Evolutionary conservation across 2,329 filamentous ascomycete genomes (phyloP).

Genomic region (Penicillium sp.): DNA sequence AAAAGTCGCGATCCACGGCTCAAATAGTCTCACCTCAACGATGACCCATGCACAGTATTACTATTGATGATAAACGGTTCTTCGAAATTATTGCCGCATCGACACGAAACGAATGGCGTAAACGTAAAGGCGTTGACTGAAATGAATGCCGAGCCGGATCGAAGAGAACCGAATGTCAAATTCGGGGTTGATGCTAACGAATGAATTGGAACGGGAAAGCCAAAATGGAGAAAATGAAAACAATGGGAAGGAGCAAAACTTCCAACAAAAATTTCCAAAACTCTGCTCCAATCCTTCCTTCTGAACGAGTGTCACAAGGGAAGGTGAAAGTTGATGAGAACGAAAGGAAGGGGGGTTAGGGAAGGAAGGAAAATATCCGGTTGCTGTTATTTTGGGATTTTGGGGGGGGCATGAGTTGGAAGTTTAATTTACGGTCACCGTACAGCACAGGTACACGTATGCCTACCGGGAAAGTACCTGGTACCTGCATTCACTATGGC

Average conservation of each 20-base stretch:
- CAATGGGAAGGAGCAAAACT: not conserved
- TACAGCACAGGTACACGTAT: conserved; percentile 17
- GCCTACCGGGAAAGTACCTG: conserved; percentile 6
- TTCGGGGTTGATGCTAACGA: conserved; percentile 20
- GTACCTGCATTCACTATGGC: conserved; percentile 12
- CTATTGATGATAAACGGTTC: conserved; percentile 1
- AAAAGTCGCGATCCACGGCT: not conserved
- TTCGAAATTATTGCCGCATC: conserved; percentile 21
- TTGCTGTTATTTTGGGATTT: conserved; percentile 7
- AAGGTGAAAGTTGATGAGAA: conserved; percentile 30
- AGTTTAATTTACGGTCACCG: conserved; percentile 24
- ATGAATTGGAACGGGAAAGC: conserved; percentile 11
- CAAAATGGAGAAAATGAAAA: not conserved
- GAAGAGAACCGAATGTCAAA: conserved; percentile 22
- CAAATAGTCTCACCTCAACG: conserved; percentile 29
- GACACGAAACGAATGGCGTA: conserved; percentile 17
- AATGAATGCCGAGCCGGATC: conserved; percentile 6
- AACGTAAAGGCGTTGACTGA: conserved; percentile 7
- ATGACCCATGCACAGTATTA: conserved; percentile 31
- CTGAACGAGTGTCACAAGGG: conserved; percentile 30
- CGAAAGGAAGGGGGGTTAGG: conserved; percentile 25
- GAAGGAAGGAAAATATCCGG: conserved; percentile 15
- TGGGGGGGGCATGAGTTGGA: conserved; percentile 4
- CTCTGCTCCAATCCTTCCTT: conserved; percentile 16
- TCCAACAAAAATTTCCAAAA: conserved; percentile 4